These are phyloP conservation scores for Collybia nuda DNA, from an alignment of 768 basidiomycete genomes.

Conservation along the genomic window DNA sequence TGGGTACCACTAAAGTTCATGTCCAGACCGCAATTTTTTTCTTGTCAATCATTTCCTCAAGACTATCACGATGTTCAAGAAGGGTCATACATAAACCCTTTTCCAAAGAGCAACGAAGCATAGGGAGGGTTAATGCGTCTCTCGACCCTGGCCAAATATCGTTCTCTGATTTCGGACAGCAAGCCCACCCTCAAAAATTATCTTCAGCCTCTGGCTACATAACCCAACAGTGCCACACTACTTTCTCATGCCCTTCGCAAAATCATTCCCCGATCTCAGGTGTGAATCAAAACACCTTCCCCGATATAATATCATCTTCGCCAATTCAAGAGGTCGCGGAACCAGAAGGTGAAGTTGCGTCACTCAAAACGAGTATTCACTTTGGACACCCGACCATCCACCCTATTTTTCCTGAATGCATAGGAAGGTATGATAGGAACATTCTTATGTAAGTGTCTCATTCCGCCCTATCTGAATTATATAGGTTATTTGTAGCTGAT, in stretches of 20 bases:
- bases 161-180: too few species aligned
- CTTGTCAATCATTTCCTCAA: slow-evolving; percentile 2
- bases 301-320: background rate
- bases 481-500: background rate
- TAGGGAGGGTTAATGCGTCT: background rate
- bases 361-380: background rate
- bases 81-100: background rate
- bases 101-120: background rate
- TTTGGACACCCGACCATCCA: slow-evolving; percentile 11
- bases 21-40: slow-evolving; percentile 3
- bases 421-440: slow-evolving; percentile 16
- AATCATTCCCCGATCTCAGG: too few species aligned
- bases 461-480: background rate
- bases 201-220: too few species aligned
- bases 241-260: too few species aligned
- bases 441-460: slow-evolving; percentile 17
- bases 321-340: background rate
- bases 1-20: slow-evolving; percentile 1
- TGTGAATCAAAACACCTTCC: too few species aligned
- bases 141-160: too few species aligned
- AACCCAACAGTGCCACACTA: too few species aligned
- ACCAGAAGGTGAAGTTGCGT: background rate
- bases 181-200: too few species aligned
- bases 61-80: background rate
- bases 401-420: slow-evolving; percentile 20